Evolutionary conservation across 139 green algal genomes (phyloP), one percentile per base, ranked within the genome.

Genomic region (Tetraselmis striata): DNA sequence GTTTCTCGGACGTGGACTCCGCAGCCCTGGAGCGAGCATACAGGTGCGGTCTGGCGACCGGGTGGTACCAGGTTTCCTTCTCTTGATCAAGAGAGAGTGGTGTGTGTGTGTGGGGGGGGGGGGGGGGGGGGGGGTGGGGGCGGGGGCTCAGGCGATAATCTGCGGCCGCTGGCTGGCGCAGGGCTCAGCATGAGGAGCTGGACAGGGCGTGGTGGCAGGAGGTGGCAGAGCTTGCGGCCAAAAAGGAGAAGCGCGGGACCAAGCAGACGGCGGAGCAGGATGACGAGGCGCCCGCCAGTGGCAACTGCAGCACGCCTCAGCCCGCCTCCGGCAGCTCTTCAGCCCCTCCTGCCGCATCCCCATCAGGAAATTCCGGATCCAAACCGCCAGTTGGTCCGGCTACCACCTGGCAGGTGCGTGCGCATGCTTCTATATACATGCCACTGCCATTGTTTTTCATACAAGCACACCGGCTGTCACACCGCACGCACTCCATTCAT

Each of bases 131-230:
- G 45, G 45, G n/a, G n/a, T n/a, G n/a, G n/a, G n/a, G n/a, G n/a
- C n/a, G n/a, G n/a, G n/a, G n/a, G n/a, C n/a, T n/a, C n/a, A n/a
- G n/a, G n/a, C n/a, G n/a, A n/a, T n/a, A n/a, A n/a, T n/a, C n/a
- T n/a, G n/a, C n/a, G n/a, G n/a, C n/a, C n/a, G n/a, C n/a, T n/a
- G n/a, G n/a, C n/a, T n/a, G 45, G 45, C 59, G 74, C 67, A 90
- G 87, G 59, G 0, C 28, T 22, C 74, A 75, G 0, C n/a, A 82
- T 24, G 88, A 91, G 2, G 82, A 88, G 28, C 75, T 92, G n/a
- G 86, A 92, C 23, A 29, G 77, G 2, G 78, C 29, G 2, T 92
- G 89, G 89, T 92, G 89, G 89, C 81, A 92, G 59, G 89, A 92
- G 80, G 76, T 90, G 27, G 88, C 84, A 1, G 80, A 85, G 75